phyloP scores from a whole-genome alignment of 352 stramenopile genomes.

The Globisporangium paddicum region DNA sequence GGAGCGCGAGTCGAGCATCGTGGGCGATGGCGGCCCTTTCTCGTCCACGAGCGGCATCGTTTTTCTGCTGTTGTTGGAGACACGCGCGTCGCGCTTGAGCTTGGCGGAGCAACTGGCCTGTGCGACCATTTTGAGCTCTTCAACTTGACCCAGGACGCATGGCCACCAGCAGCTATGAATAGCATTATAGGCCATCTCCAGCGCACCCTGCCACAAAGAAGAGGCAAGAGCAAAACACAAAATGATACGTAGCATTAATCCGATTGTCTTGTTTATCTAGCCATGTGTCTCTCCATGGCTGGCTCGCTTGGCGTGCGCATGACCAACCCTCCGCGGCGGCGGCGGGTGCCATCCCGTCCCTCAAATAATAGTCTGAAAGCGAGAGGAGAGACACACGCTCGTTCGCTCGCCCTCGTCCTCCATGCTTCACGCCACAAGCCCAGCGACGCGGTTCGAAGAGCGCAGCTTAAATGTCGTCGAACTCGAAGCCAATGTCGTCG shows the following conservation, averaged over 20 bases:
- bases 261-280: background rate
- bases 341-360: background rate
- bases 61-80: background rate
- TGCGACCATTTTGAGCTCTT: constrained; percentile 8
- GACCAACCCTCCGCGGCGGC: background rate
- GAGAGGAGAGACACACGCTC: background rate
- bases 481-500: constrained; percentile 89
- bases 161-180: constrained; percentile 1
- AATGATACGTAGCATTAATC: constrained; percentile 16
- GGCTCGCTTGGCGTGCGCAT: background rate
- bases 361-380: constrained; percentile 12
- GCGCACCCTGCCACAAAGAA: background rate
- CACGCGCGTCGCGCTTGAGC: constrained; percentile 1
- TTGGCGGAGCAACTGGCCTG: background rate
- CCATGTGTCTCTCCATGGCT: background rate
- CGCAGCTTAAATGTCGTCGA: constrained; percentile 85
- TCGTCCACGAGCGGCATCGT: constrained; percentile 7
- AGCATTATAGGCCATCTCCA: background rate
- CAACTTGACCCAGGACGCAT: background rate
- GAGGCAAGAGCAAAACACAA: constrained; percentile 6
- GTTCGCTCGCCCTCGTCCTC: background rate
- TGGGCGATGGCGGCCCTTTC: constrained; percentile 3
- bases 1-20: constrained; percentile 12
- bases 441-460: background rate
- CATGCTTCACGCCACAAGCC: background rate